Conservation (phyloP, 176 grass and related monocot genomes). For the Hordeum marinum region DNA sequence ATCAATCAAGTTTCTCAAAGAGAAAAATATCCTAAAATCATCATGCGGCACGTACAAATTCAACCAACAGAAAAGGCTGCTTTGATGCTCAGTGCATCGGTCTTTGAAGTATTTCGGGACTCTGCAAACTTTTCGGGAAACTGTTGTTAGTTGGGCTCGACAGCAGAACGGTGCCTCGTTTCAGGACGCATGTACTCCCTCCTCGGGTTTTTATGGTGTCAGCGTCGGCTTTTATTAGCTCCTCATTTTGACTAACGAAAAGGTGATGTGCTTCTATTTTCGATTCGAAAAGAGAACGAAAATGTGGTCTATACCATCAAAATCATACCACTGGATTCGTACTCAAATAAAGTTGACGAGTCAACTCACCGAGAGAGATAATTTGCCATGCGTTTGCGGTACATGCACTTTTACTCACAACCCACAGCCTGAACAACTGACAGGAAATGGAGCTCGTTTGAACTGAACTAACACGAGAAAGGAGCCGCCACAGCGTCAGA, state of each 20-base stretch:
- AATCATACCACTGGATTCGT: no score
- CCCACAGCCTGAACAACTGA: neutral
- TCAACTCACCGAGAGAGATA: neutral
- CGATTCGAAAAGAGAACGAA: no score
- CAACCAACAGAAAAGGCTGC: conserved; percentile 8
- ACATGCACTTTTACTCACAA: neutral
- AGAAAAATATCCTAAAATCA: no score
- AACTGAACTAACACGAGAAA: conserved; percentile 13
- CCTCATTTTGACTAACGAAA: no score
- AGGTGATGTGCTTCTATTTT: no score
- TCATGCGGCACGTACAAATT: neutral
- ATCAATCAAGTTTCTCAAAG: no score
- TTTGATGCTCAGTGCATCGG: neutral
- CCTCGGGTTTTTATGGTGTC: no score
- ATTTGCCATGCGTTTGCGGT: neutral
- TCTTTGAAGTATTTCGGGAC: neutral
- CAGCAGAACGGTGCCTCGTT: neutral
- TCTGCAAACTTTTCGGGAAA: neutral
- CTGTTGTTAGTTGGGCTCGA: neutral
- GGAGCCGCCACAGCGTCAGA: neutral
- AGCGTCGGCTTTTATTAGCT: no score
- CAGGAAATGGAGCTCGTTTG: neutral
- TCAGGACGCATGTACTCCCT: neutral
- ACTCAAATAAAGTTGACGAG: neutral
- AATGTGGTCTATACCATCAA: no score